phyloP scores from a whole-genome alignment of 2,329 filamentous ascomycete genomes.

The Xylariaceae sp. region DNA sequence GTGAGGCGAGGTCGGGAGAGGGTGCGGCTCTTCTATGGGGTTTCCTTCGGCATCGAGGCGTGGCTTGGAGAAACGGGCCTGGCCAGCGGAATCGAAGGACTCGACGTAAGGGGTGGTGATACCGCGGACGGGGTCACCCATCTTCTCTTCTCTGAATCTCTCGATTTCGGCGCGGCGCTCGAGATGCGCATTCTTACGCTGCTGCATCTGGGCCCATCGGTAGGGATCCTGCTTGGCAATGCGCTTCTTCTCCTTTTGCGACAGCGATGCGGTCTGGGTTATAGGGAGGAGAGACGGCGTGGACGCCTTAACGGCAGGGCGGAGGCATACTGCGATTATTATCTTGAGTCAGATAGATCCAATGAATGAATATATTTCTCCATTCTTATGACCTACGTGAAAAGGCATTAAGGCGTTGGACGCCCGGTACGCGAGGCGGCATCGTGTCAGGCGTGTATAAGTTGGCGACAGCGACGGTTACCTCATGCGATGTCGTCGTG shows the following conservation, averaged over 20 bases:
- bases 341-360: background rate
- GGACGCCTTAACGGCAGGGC: constrained; percentile 44
- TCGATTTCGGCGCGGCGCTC: constrained; percentile 66
- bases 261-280: constrained; percentile 58
- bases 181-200: constrained; percentile 78
- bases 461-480: background rate
- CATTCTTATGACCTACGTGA: constrained; percentile 45
- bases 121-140: constrained; percentile 77
- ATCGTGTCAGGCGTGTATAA: constrained; percentile 40
- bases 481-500: constrained; percentile 2
- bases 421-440: constrained; percentile 61
- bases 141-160: constrained; percentile 55
- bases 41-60: constrained; percentile 40
- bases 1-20: constrained; percentile 44
- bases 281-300: constrained; percentile 53
- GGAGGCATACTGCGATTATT: constrained; percentile 50
- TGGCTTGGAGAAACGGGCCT: constrained; percentile 36
- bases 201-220: constrained; percentile 70
- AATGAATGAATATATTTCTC: background rate
- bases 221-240: constrained; percentile 74
- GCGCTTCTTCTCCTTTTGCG: constrained; percentile 58
- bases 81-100: constrained; percentile 66
- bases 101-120: constrained; percentile 75
- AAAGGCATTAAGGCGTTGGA: constrained; percentile 54
- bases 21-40: constrained; percentile 35